phyloP scores from a whole-genome alignment of 352 stramenopile genomes.

The Pythium periplocum region DNA sequence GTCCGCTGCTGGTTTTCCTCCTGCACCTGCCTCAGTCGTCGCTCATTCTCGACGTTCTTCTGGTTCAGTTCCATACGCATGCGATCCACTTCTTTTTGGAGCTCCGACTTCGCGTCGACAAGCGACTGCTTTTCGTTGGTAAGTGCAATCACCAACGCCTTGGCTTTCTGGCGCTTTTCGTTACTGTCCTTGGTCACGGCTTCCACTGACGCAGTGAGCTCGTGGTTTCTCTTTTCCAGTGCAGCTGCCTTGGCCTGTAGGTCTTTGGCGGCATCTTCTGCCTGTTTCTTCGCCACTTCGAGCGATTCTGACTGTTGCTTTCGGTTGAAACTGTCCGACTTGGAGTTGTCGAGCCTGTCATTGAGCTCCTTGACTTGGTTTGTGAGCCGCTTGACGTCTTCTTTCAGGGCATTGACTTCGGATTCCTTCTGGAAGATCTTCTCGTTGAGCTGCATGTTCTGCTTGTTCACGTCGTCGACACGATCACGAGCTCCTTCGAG shows the following conservation, averaged over 20 bases:
- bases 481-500: conserved; percentile 29
- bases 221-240: conserved; percentile 55
- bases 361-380: conserved; percentile 36
- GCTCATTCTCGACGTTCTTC: conserved; percentile 66
- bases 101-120: conserved; percentile 31
- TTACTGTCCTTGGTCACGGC: conserved; percentile 44
- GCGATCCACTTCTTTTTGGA: conserved; percentile 67
- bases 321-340: conserved; percentile 35
- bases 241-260: conserved; percentile 30
- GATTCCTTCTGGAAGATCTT: conserved; percentile 52
- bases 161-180: conserved; percentile 70
- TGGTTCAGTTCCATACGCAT: conserved; percentile 74
- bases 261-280: conserved; percentile 26
- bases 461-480: conserved; percentile 35
- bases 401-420: conserved; percentile 33
- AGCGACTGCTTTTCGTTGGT: conserved; percentile 61
- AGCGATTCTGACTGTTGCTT: conserved; percentile 39
- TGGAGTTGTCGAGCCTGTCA: conserved; percentile 29
- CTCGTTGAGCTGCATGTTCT: conserved; percentile 55
- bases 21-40: conserved; percentile 50
- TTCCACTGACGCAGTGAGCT: conserved; percentile 35
- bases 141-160: conserved; percentile 54
- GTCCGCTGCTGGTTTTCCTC: conserved; percentile 53
- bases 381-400: conserved; percentile 39
- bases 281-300: conserved; percentile 39